Percentiles rank a stretch among this genome's conserved stretches.
Conservation (phyloP, 805 yeast species). For the Komagataella pastoris region DNA sequence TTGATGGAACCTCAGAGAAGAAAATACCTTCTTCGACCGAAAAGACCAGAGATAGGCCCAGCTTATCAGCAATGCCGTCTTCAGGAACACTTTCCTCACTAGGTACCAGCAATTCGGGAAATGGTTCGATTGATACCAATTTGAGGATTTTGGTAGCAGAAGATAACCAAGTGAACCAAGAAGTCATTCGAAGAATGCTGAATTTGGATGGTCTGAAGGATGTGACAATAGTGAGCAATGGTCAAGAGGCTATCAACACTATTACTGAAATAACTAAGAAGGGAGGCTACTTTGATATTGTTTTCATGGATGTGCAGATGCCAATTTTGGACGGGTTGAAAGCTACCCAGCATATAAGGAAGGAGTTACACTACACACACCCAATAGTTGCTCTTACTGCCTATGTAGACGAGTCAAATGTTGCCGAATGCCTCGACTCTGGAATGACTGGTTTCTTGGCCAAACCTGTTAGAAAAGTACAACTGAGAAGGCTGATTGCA, state of each 20-base stretch:
- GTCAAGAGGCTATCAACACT: conserved; percentile 71
- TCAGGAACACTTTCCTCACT: not conserved
- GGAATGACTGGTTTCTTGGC: conserved; percentile 91
- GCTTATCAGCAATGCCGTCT: not conserved
- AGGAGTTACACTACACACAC: conserved; percentile 39
- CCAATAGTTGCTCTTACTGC: conserved; percentile 95
- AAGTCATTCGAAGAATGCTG: conserved; percentile 83
- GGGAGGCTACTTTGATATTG: conserved; percentile 43
- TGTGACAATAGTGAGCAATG: conserved; percentile 77
- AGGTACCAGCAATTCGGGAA: not conserved
- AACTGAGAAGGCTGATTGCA: conserved; percentile 42
- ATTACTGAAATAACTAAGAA: conserved; percentile 34
- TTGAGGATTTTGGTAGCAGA: conserved; percentile 74
- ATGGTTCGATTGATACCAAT: conserved; percentile 7
- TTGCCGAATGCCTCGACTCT: conserved; percentile 69
- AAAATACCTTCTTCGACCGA: not conserved
- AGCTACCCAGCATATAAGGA: conserved; percentile 66
- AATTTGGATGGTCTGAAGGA: conserved; percentile 65
- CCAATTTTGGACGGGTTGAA: conserved; percentile 92
- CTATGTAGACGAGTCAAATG: conserved; percentile 86
- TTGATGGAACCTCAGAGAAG: not conserved
- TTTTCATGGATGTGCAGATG: conserved; percentile 96
- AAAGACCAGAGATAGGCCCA: not conserved
- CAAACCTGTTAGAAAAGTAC: conserved; percentile 71
- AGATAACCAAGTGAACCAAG: conserved; percentile 89